Evolutionary conservation across 2,329 filamentous ascomycete genomes (phyloP), one percentile per base, ranked within the genome.

Genomic region (Venturia pyrina): DNA sequence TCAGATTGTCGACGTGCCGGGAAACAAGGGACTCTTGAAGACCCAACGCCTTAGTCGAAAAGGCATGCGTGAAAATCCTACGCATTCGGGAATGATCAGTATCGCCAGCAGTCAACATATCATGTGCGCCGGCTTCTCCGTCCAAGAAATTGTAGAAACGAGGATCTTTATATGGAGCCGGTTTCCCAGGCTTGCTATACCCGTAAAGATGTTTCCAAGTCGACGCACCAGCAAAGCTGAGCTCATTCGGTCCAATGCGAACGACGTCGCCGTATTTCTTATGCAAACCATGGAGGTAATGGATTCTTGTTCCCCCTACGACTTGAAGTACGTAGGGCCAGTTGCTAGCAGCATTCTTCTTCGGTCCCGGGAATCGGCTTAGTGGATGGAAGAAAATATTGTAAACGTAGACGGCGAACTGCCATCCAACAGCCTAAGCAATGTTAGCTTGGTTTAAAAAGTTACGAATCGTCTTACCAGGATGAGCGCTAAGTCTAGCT

Each of bases 161-260:
- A 19, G 50, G 56, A 61, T 46, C 41, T 37, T 37, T 63, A 32
- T 43, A 13, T 7, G 59, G 61, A 34, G 37, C 24, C 13, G 56
- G 44, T 34, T 43, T 43, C 41, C 41, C 41, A 15, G 41, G 41
- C 11, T 43, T 43, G 41, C 13, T 43, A 17, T 43, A 43, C 5
- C 74, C 74, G 66, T 77, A 77, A 46, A 81, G 79, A 43, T 81
- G 78, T 69, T 76, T 75, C 75, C 79, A 83, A 1, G 73, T 73
- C 2, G 73, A 66, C 7, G 73, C 69, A 24, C 74, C 70, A 56
- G 72, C 75, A 69, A 80, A 83, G 2, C 78, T 77, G 3, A 83
- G 74, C 69, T 82, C 79, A 65, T 80, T 74, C 1, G 81, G 80
- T 4, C 75, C 75, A 57, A 82, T 72, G 11, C 81, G 78, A 11